Evolutionary conservation across 2,329 filamentous ascomycete species (phyloP).

Genomic region (Clonostachys chloroleuca): DNA sequence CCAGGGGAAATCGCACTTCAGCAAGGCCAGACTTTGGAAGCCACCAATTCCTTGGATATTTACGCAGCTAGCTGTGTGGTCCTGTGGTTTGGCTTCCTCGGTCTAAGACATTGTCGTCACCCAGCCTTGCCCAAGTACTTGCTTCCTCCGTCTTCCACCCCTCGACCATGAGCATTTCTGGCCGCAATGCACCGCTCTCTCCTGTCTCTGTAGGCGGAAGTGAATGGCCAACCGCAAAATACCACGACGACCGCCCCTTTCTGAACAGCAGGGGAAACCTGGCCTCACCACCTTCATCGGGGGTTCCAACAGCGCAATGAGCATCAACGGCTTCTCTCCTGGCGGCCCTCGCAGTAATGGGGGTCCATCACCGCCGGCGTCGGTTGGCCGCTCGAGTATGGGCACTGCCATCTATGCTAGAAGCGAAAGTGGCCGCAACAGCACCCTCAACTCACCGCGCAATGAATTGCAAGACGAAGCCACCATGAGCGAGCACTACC

Average conservation of each 20-base stretch:
- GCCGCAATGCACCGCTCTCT: slow-evolving; percentile 72
- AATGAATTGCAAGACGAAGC: slow-evolving; percentile 55
- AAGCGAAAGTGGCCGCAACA: slow-evolving; percentile 59
- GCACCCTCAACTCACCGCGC: slow-evolving; percentile 24
- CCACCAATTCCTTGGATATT: background rate
- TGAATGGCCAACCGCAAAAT: slow-evolving; percentile 74
- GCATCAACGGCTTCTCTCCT: slow-evolving; percentile 55
- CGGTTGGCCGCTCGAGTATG: slow-evolving; percentile 79
- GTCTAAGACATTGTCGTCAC: background rate
- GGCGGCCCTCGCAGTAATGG: slow-evolving; percentile 51
- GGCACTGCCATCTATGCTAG: slow-evolving; percentile 67
- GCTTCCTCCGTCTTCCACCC: slow-evolving; percentile 1
- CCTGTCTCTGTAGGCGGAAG: slow-evolving; percentile 79
- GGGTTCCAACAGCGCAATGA: slow-evolving; percentile 48
- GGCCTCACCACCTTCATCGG: slow-evolving; percentile 65
- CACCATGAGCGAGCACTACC: slow-evolving; percentile 75
- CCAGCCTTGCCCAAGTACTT: background rate
- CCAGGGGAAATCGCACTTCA: no score
- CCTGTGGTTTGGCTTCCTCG: background rate
- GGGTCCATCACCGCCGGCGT: slow-evolving; percentile 81
- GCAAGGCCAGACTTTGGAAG: no score
- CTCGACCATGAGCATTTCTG: slow-evolving; percentile 53
- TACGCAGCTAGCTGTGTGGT: background rate
- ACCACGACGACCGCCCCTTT: slow-evolving; percentile 51
- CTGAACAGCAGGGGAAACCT: slow-evolving; percentile 54